Percentiles rank a stretch among this genome's conserved stretches.
These are phyloP conservation scores for Ophiobolus disseminans DNA, from an alignment of 2,329 filamentous ascomycete genomes.

Conservation along the genomic window DNA sequence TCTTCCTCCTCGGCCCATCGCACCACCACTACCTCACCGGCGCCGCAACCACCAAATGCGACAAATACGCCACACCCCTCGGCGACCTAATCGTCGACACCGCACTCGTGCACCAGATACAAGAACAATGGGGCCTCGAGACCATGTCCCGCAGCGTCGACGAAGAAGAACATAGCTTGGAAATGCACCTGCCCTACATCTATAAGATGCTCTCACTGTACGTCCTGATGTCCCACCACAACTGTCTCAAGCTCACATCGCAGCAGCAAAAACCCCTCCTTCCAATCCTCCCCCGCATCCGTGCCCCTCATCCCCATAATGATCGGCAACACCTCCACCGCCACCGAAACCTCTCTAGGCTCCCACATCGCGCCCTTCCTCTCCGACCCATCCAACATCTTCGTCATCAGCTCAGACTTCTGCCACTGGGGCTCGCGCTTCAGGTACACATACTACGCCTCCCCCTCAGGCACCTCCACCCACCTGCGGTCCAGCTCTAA, in stretches of 20 bases:
- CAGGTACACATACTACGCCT: slow-evolving; percentile 79
- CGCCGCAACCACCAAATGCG: slow-evolving; percentile 77
- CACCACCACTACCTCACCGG: slow-evolving; percentile 83
- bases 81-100: slow-evolving; percentile 73
- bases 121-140: slow-evolving; percentile 36
- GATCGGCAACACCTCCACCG: slow-evolving; percentile 73
- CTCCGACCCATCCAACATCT: slow-evolving; percentile 68
- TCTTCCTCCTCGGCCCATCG: slow-evolving; percentile 92
- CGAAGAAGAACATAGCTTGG: slow-evolving; percentile 86
- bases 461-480: slow-evolving; percentile 51
- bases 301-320: slow-evolving; percentile 85
- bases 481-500: slow-evolving; percentile 49
- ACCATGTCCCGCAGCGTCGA: slow-evolving; percentile 71
- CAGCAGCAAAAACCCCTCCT: slow-evolving; percentile 37
- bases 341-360: slow-evolving; percentile 73
- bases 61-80: slow-evolving; percentile 75
- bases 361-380: slow-evolving; percentile 71
- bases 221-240: slow-evolving; percentile 3
- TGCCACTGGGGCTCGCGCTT: slow-evolving; percentile 94
- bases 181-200: slow-evolving; percentile 96
- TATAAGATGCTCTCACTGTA: slow-evolving; percentile 73
- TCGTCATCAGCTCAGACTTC: slow-evolving; percentile 93
- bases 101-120: slow-evolving; percentile 58
- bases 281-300: slow-evolving; percentile 58
- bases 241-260: slow-evolving; percentile 6